Conservation (phyloP, 2,329 filamentous ascomycete genomes). For the Arachnomyces sp. region DNA sequence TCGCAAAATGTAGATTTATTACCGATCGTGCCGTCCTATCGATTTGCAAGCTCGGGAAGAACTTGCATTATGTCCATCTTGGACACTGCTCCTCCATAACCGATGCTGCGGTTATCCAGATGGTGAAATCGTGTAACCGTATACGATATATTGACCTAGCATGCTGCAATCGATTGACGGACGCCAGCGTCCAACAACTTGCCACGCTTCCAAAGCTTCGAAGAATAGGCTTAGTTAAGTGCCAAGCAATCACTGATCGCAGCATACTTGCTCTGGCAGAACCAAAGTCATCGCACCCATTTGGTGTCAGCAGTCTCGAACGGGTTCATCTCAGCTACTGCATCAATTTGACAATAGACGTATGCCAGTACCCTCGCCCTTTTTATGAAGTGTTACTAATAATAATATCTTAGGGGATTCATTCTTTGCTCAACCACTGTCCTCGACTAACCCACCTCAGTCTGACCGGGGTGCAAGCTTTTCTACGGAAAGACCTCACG, state of each 20-base stretch:
- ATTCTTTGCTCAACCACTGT: conserved; percentile 80
- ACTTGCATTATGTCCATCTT: conserved; percentile 91
- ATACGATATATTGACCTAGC: conserved; percentile 97
- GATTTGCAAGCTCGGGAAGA: conserved; percentile 86
- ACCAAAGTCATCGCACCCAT: conserved; percentile 48
- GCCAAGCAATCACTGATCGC: conserved; percentile 77
- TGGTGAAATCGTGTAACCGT: conserved; percentile 80
- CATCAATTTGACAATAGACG: conserved; percentile 70
- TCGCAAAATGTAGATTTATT: conserved; percentile 89
- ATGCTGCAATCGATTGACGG: conserved; percentile 85
- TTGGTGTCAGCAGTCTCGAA: conserved; percentile 66
- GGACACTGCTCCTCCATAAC: conserved; percentile 91
- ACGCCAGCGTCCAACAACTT: conserved; percentile 74
- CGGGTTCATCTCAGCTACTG: conserved; percentile 96
- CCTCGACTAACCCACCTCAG: conserved; percentile 88
- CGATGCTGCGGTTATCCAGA: conserved; percentile 73
- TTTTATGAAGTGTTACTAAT: conserved; percentile 15
- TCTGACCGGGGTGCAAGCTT: conserved; percentile 86
- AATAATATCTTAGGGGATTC: conserved; percentile 62
- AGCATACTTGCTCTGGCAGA: conserved; percentile 80
- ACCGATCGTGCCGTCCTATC: conserved; percentile 82
- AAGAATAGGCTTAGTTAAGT: conserved; percentile 92
- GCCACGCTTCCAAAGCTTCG: conserved; percentile 87
- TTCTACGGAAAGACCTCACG: conserved; percentile 76
- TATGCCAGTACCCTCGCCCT: conserved; percentile 42